Evolutionary conservation across 1,284 basidiomycete species (phyloP).

Genomic region (Pulveroboletus sp.): DNA sequence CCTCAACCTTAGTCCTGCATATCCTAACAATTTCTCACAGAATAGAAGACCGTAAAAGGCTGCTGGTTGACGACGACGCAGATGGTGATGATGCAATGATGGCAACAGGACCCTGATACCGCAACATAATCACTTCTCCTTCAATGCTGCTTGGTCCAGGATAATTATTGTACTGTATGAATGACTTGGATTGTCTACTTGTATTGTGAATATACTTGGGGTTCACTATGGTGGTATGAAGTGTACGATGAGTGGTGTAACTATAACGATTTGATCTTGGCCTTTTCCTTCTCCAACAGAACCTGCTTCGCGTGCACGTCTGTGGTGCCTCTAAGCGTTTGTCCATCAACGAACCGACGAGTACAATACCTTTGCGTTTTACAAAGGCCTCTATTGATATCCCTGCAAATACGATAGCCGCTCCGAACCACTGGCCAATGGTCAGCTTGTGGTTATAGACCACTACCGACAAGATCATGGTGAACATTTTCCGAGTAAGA

Average conservation of each 20-base stretch:
- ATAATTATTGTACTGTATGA: conserved; percentile 34
- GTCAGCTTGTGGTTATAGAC: conserved; percentile 90
- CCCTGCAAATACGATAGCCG: conserved; percentile 88
- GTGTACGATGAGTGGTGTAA: conserved; percentile 6
- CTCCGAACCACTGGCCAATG: conserved; percentile 87
- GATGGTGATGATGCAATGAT: conserved; percentile 30
- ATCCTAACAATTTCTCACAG: conserved; percentile 31
- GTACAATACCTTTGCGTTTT: conserved; percentile 71
- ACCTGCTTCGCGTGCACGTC: conserved; percentile 79
- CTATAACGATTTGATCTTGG: conserved; percentile 75
- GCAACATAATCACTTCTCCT: background rate
- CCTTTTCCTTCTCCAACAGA: conserved; percentile 78
- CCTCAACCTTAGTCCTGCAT: background rate
- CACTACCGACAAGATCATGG: conserved; percentile 94
- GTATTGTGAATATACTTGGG: conserved; percentile 21
- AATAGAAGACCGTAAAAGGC: conserved; percentile 55
- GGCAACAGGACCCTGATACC: conserved; percentile 33
- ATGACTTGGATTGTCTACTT: conserved; percentile 16
- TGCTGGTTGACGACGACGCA: conserved; percentile 42
- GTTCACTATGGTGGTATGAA: conserved; percentile 21
- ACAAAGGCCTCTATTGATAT: conserved; percentile 92
- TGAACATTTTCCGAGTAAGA: conserved; percentile 96
- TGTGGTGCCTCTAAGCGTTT: conserved; percentile 33
- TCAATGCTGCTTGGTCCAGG: conserved; percentile 1
- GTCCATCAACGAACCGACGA: background rate